A percentile compares a stretch with the other conserved stretches of the same genome.
These are phyloP conservation scores for Colletotrichum liaoningense DNA, from an alignment of 2,329 filamentous ascomycete species.

Conservation along the genomic window DNA sequence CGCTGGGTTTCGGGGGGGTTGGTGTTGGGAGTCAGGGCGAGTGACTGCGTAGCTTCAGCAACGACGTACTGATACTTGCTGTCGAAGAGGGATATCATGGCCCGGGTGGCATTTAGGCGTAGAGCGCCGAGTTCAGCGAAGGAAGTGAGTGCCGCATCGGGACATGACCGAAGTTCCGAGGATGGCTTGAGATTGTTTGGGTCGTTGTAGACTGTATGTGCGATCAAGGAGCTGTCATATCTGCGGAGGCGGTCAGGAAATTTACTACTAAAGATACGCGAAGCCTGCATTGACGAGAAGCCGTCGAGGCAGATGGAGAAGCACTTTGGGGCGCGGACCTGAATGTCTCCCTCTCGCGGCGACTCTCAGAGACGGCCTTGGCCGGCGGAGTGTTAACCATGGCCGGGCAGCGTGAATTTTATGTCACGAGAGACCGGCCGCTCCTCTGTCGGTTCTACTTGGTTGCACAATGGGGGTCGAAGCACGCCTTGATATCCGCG, in stretches of 20 bases:
- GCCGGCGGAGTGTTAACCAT: not conserved
- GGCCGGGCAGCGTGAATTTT: not conserved
- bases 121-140: constrained; percentile 61
- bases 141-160: constrained; percentile 56
- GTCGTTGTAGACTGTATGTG: constrained; percentile 36
- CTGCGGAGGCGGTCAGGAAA: constrained; percentile 5
- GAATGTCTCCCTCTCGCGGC: constrained; percentile 45
- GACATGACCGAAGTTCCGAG: constrained; percentile 40
- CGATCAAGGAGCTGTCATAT: constrained; percentile 29
- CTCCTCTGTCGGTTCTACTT: not conserved
- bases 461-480: too few species aligned
- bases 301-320: not conserved
- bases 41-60: constrained; percentile 59
- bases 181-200: constrained; percentile 36
- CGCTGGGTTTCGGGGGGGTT: constrained; percentile 19
- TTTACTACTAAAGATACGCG: not conserved
- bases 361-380: constrained; percentile 35
- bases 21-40: constrained; percentile 48
- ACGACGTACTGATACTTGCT: constrained; percentile 58
- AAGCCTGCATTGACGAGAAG: not conserved
- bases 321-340: constrained; percentile 29
- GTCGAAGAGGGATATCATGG: constrained; percentile 65
- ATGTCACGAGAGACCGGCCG: not conserved
- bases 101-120: constrained; percentile 51
- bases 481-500: not conserved